Conservation (phyloP, 1,284 basidiomycete genomes). For the Marasmius fiardii region DNA sequence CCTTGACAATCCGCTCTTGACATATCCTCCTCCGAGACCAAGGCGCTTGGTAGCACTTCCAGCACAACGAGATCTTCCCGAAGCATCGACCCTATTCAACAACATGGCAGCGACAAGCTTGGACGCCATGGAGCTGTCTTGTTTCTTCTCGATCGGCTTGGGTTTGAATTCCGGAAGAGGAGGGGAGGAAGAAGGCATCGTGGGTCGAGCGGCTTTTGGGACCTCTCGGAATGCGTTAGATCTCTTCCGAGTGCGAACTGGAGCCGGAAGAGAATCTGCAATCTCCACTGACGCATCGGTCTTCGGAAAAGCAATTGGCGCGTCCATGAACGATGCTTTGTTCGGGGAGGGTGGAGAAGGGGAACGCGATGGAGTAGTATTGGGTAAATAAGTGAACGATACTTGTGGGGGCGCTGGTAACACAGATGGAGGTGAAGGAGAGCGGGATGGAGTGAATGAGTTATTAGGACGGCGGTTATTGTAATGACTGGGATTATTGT, state of each 20-base stretch:
- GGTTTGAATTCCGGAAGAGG: not conserved
- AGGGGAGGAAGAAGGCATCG: not conserved
- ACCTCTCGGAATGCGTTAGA: not conserved
- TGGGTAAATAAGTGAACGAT: not conserved
- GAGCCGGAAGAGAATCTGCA: not conserved
- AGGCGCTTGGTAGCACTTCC: not conserved
- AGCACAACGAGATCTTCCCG: conserved; percentile 3
- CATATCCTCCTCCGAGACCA: conserved; percentile 1
- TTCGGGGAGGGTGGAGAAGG: not conserved
- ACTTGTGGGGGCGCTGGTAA: not conserved
- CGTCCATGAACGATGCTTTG: not conserved
- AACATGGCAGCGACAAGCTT: conserved; percentile 12
- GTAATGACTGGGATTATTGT: not conserved
- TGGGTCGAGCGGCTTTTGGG: not conserved
- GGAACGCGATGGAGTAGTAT: not conserved
- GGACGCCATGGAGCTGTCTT: conserved; percentile 5
- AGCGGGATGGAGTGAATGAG: conserved; percentile 5
- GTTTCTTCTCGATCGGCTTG: not conserved
- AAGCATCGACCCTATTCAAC: conserved; percentile 11
- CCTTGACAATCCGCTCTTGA: conserved; percentile 12
- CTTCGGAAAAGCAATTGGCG: not conserved
- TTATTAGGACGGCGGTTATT: not conserved
- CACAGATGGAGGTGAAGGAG: conserved; percentile 11
- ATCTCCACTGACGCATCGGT: not conserved
- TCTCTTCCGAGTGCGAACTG: not conserved